These are phyloP conservation scores for Calamus simplicifolius DNA, from an alignment of 176 grass and related monocot species.

Conservation along the genomic window DNA sequence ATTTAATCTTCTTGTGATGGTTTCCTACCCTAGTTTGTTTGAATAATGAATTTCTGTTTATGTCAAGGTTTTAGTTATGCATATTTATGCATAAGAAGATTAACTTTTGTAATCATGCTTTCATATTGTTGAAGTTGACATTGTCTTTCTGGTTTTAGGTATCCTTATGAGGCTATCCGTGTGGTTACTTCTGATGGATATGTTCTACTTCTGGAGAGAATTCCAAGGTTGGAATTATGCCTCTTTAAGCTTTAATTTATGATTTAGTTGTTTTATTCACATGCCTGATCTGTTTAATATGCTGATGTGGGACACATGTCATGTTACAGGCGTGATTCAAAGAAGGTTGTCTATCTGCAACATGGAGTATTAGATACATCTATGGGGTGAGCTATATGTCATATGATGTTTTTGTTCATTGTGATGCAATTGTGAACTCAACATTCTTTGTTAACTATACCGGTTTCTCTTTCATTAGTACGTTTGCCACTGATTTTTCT, in stretches of 20 bases:
- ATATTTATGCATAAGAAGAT: too few relatives aligned
- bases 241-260: background rate
- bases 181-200: constrained; percentile 98
- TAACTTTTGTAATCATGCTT: too few relatives aligned
- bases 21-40: too few relatives aligned
- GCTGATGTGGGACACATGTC: constrained; percentile 6
- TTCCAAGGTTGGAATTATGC: constrained; percentile 59
- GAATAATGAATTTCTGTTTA: too few relatives aligned
- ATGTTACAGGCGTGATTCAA: constrained; percentile 68
- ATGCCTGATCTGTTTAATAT: constrained; percentile 21
- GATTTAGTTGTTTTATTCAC: constrained; percentile 4
- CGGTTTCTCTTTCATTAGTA: too few relatives aligned
- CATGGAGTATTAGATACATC: constrained; percentile 97
- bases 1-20: too few relatives aligned
- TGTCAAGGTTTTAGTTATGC: too few relatives aligned
- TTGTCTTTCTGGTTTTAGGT: constrained; percentile 31
- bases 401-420: background rate
- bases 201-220: constrained; percentile 83
- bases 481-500: too few relatives aligned
- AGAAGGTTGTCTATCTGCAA: constrained; percentile 79
- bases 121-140: background rate
- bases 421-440: too few relatives aligned
- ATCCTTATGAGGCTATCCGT: constrained; percentile 85
- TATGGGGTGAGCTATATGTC: constrained; percentile 66
- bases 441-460: too few relatives aligned